Evolutionary conservation across 306 rosid genomes (phyloP).

Genomic region (Oxytropis ochrocephala): DNA sequence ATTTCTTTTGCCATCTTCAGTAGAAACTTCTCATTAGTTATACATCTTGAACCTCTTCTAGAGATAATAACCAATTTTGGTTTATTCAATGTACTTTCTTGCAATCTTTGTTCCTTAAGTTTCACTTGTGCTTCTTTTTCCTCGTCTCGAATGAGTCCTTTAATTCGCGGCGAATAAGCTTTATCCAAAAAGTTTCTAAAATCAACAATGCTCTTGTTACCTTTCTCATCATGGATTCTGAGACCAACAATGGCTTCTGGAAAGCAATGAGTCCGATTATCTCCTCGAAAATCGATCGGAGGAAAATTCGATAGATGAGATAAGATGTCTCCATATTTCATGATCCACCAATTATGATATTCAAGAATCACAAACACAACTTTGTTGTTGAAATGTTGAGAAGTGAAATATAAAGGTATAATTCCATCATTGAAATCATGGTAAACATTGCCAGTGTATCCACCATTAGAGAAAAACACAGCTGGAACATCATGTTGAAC

Average conservation of each 20-base stretch:
- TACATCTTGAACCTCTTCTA: conserved; percentile 65
- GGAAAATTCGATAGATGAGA: conserved; percentile 69
- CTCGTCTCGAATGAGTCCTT: conserved; percentile 45
- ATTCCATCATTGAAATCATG: conserved; percentile 97
- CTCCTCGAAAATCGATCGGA: conserved; percentile 47
- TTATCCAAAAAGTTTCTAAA: conserved; percentile 59
- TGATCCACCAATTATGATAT: conserved; percentile 86
- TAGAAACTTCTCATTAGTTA: conserved; percentile 62
- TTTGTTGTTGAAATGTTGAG: conserved; percentile 68
- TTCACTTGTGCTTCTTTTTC: conserved; percentile 35
- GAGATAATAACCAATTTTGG: conserved; percentile 64
- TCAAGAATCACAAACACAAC: conserved; percentile 87
- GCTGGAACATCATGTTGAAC: conserved; percentile 81
- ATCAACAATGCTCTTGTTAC: conserved; percentile 54
- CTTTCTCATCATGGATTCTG: conserved; percentile 71
- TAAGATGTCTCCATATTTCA: conserved; percentile 71
- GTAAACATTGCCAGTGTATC: conserved; percentile 89
- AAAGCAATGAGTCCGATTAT: conserved; percentile 76
- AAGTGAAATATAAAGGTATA: conserved; percentile 75
- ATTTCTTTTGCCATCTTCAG: conserved; percentile 61
- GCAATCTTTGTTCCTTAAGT: background rate
- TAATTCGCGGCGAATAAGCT: conserved; percentile 77
- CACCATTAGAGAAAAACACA: conserved; percentile 90
- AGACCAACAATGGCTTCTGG: conserved; percentile 78
- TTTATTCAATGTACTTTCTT: conserved; percentile 21